These are phyloP conservation scores for Mucor sp. DNA, from an alignment of 371 early-diverging fungal genomes.

Conservation along the genomic window DNA sequence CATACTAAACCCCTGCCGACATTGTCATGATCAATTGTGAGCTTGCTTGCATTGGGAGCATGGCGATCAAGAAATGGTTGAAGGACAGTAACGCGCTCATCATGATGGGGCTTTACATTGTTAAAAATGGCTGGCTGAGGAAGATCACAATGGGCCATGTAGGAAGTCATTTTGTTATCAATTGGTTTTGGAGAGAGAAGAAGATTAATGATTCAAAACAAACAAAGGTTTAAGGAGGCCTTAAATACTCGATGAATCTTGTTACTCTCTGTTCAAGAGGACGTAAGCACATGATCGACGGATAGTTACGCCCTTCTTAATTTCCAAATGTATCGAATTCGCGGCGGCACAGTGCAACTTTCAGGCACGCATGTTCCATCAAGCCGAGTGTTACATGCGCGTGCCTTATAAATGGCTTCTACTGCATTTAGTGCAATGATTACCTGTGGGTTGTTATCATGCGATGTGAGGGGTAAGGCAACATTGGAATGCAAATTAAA, in stretches of 20 bases:
- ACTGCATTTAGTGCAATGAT: too few relatives aligned
- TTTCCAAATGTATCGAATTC: background rate
- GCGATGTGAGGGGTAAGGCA: too few relatives aligned
- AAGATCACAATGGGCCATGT: background rate
- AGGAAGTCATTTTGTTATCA: background rate
- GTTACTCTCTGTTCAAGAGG: background rate
- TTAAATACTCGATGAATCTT: background rate
- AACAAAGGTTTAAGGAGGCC: background rate
- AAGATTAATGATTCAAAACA: background rate
- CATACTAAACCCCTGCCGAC: conserved; percentile 4
- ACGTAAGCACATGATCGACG: background rate
- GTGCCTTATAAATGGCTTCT: background rate
- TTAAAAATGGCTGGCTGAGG: conserved; percentile 3
- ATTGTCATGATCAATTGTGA: conserved; percentile 8
- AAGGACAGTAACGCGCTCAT: background rate
- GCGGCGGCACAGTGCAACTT: background rate
- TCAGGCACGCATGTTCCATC: background rate
- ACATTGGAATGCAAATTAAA: too few relatives aligned
- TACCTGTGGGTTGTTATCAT: too few relatives aligned
- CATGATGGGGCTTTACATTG: background rate
- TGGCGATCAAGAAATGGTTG: background rate
- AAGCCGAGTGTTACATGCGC: background rate
- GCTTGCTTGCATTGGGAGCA: background rate
- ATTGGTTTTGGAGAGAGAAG: background rate
- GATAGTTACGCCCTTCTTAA: background rate